Percentiles rank a stretch among this genome's conserved stretches.
Evolutionary conservation across 1,284 basidiomycete genomes (phyloP).

Genomic region (Coniferiporia sulphurascens): DNA sequence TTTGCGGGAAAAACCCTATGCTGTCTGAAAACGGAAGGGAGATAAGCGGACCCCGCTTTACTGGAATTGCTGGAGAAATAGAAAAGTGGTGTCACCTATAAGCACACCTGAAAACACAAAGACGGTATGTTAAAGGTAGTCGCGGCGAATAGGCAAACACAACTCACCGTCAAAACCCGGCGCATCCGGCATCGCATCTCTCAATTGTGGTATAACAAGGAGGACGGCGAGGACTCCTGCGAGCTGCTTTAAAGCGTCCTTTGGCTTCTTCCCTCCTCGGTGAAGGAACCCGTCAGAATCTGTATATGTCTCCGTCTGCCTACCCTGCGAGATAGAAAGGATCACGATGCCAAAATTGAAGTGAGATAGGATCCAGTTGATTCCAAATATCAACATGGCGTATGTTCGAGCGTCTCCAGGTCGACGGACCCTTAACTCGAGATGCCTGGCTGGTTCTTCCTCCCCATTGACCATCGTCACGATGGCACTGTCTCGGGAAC

Average conservation of each 20-base stretch:
- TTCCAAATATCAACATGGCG: conserved; percentile 41
- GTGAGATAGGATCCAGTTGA: conserved; percentile 52
- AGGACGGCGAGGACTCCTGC: conserved; percentile 38
- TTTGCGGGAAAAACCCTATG: conserved; percentile 55
- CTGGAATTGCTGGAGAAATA: not conserved
- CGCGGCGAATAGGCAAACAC: conserved; percentile 3
- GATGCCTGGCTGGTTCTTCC: conserved; percentile 33
- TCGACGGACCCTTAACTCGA: conserved; percentile 41
- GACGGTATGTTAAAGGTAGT: conserved; percentile 1
- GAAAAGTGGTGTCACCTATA: conserved; percentile 33
- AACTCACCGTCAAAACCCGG: conserved; percentile 49
- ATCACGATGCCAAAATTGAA: conserved; percentile 41
- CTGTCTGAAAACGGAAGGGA: conserved; percentile 32
- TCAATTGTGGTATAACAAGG: conserved; percentile 45
- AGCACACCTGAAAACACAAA: conserved; percentile 35
- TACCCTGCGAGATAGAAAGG: conserved; percentile 28
- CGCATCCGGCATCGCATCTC: conserved; percentile 53
- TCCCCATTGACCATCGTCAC: conserved; percentile 22
- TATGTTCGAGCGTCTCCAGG: conserved; percentile 42
- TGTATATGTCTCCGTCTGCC: not conserved
- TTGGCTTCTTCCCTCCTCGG: conserved; percentile 28
- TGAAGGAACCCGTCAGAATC: not conserved
- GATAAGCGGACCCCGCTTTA: not conserved
- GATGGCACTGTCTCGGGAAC: conserved; percentile 38
- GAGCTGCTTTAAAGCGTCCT: conserved; percentile 35